phyloP scores from a whole-genome alignment of 495 filamentous ascomycete genomes.

The Annulohypoxylon nitens region DNA sequence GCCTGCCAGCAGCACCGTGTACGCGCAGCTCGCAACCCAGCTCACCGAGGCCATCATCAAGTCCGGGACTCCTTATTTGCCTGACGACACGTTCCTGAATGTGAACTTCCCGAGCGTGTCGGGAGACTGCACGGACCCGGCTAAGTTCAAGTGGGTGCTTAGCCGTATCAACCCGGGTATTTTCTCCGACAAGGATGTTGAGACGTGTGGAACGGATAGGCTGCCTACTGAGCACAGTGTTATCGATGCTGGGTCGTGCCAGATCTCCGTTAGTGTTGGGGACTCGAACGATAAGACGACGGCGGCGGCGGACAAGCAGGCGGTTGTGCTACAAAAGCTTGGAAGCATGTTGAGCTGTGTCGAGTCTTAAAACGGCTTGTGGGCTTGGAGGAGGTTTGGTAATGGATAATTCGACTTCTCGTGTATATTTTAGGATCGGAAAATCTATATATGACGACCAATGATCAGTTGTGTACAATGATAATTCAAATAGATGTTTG shows the following conservation, averaged over 20 bases:
- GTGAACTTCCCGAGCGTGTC: constrained; percentile 72
- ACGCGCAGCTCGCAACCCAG: constrained; percentile 70
- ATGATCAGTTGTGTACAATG: not conserved
- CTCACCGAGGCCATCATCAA: constrained; percentile 66
- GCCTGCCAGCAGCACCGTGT: constrained; percentile 66
- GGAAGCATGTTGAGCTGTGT: constrained; percentile 64
- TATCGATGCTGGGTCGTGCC: constrained; percentile 64
- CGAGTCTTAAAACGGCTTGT: not conserved
- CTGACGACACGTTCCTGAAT: constrained; percentile 70
- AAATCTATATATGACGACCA: not conserved
- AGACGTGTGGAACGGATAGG: constrained; percentile 66
- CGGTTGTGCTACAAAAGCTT: constrained; percentile 67
- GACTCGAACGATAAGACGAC: constrained; percentile 69
- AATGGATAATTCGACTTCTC: not conserved
- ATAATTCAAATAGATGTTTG: not conserved
- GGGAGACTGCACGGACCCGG: constrained; percentile 59
- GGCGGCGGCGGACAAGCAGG: constrained; percentile 68
- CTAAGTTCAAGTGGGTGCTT: constrained; percentile 71
- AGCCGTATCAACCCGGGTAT: constrained; percentile 68
- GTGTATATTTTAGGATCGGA: constrained; percentile 3
- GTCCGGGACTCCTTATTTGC: constrained; percentile 71
- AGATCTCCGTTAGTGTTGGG: constrained; percentile 73
- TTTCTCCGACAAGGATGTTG: constrained; percentile 66
- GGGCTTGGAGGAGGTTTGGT: not conserved
- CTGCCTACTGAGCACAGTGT: constrained; percentile 70